Evolutionary conservation across 2,329 filamentous ascomycete genomes (phyloP).

Genomic region (Neofusicoccum laricinum): DNA sequence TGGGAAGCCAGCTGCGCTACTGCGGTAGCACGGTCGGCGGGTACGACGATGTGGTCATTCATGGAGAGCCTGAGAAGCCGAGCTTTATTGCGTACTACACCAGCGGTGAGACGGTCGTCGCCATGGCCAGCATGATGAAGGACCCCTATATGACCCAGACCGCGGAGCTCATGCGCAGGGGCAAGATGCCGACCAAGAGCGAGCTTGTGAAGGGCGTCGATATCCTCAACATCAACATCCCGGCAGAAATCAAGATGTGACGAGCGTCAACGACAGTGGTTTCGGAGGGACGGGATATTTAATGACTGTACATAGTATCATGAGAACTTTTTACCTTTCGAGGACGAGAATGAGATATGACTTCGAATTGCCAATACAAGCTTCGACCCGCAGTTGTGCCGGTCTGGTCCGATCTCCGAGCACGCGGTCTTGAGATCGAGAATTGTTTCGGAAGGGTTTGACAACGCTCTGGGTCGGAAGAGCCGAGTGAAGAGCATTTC

Average conservation of each 20-base stretch:
- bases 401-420: neutral
- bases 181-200: slow-evolving; percentile 79
- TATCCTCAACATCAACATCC: slow-evolving; percentile 44
- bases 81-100: slow-evolving; percentile 90
- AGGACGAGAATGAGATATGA: neutral
- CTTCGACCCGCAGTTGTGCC: neutral
- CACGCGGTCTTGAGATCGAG: neutral
- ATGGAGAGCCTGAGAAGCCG: slow-evolving; percentile 66
- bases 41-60: slow-evolving; percentile 80
- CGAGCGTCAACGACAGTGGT: neutral
- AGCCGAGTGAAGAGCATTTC: neutral
- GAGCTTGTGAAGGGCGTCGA: slow-evolving; percentile 64
- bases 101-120: slow-evolving; percentile 81
- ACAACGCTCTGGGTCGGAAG: neutral
- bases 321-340: neutral
- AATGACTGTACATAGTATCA: slow-evolving; percentile 8
- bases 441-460: neutral
- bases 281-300: neutral
- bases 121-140: slow-evolving; percentile 84
- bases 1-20: slow-evolving; percentile 87
- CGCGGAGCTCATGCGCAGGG: slow-evolving; percentile 78
- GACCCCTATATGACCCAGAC: slow-evolving; percentile 83
- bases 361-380: neutral
- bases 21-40: slow-evolving; percentile 82
- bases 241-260: slow-evolving; percentile 45